These are phyloP conservation scores for Tricharina praecox DNA, from an alignment of 495 filamentous ascomycete species.

Conservation along the genomic window DNA sequence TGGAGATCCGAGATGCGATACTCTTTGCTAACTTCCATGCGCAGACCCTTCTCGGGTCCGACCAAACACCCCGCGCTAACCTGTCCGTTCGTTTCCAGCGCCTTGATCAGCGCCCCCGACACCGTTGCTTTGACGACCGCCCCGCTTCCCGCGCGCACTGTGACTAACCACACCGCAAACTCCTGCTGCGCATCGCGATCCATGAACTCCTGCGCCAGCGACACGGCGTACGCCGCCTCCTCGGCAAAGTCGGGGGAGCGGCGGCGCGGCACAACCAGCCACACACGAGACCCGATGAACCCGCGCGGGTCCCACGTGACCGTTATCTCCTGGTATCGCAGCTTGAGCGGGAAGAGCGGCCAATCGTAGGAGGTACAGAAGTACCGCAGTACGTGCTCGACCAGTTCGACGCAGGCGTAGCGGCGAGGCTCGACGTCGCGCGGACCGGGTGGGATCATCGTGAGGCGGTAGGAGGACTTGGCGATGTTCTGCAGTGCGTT, in stretches of 20 bases:
- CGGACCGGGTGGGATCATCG: background rate
- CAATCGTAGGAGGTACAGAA: background rate
- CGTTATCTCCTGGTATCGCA: background rate
- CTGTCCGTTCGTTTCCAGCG: constrained; percentile 4
- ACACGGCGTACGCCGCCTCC: background rate
- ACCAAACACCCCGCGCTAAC: constrained; percentile 10
- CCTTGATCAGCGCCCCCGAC: background rate
- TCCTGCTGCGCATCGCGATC: background rate
- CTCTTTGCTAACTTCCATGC: background rate
- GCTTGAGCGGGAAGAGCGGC: background rate
- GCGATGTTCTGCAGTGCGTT: too few relatives aligned
- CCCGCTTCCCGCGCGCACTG: background rate
- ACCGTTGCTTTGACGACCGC: constrained; percentile 3
- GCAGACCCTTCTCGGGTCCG: constrained; percentile 9
- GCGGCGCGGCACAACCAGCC: background rate
- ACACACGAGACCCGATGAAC: background rate
- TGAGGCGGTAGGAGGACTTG: background rate
- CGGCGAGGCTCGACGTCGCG: background rate
- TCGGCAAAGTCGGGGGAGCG: background rate
- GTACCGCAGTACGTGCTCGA: background rate
- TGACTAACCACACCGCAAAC: constrained; percentile 7
- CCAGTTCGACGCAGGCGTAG: background rate
- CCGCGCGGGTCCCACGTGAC: background rate
- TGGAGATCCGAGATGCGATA: background rate
- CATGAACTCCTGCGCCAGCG: background rate